Percentiles rank a stretch among this genome's conserved stretches.
These are phyloP conservation scores for Aquilaria malaccensis DNA, from an alignment of 345 rosid species.

Conservation along the genomic window DNA sequence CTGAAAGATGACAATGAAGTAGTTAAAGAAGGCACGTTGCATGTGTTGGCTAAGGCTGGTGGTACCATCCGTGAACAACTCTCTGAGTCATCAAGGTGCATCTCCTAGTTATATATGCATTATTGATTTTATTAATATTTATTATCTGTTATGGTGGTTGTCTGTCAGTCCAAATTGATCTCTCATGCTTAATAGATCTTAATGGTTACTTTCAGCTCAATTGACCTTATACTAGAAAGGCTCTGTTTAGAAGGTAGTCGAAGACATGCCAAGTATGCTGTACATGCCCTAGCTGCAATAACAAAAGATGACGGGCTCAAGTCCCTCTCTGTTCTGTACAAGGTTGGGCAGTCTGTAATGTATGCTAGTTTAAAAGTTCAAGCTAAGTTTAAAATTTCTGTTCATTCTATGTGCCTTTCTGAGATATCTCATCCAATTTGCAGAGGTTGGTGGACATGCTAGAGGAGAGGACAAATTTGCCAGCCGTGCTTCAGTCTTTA, in stretches of 20 bases:
- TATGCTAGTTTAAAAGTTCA: constrained; percentile 1
- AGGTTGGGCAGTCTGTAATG: constrained; percentile 36
- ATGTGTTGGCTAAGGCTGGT: constrained; percentile 95
- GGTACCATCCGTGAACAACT: constrained; percentile 93
- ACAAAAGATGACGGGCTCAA: constrained; percentile 95
- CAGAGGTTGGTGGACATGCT: constrained; percentile 97
- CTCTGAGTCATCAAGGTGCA: constrained; percentile 66
- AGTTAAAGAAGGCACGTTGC: constrained; percentile 82
- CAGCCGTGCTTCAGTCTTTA: constrained; percentile 87
- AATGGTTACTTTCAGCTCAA: constrained; percentile 52
- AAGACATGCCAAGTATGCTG: constrained; percentile 94
- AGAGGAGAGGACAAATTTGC: constrained; percentile 81
- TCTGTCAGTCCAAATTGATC: background rate
- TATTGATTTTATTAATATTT: constrained; percentile 5
- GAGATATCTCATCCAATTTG: constrained; percentile 22
- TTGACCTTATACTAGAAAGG: constrained; percentile 87
- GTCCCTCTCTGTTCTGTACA: constrained; percentile 93
- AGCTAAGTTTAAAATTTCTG: background rate
- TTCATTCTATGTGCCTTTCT: constrained; percentile 16
- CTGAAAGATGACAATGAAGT: constrained; percentile 84
- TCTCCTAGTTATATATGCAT: constrained; percentile 2
- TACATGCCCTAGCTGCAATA: constrained; percentile 94
- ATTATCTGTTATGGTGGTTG: constrained; percentile 7
- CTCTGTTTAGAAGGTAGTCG: constrained; percentile 95
- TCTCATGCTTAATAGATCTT: constrained; percentile 21